Evolutionary conservation across 208 protist genomes (phyloP).

Genomic region (Leishmania martiniquensis): DNA sequence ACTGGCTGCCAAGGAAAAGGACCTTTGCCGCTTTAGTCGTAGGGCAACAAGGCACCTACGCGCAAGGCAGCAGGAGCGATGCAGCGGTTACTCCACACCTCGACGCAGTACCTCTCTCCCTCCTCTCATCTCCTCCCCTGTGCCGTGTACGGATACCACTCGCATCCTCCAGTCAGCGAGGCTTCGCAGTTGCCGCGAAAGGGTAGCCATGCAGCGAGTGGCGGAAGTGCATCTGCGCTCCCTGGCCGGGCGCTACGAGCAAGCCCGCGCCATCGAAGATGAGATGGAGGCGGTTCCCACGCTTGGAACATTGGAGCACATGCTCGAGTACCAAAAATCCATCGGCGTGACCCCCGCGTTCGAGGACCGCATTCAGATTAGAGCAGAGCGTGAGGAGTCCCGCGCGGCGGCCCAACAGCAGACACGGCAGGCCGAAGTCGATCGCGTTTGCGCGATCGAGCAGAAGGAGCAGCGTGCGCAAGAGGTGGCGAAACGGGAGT

Average conservation of each 20-base stretch:
- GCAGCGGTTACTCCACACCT: neutral
- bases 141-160: neutral
- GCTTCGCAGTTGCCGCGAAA: conserved; percentile 3
- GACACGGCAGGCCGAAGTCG: neutral
- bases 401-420: neutral
- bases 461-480: neutral
- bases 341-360: conserved; percentile 10
- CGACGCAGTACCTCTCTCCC: neutral
- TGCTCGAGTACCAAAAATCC: conserved; percentile 18
- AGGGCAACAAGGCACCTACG: too few relatives aligned
- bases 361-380: conserved; percentile 11
- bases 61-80: neutral
- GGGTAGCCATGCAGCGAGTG: neutral
- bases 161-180: neutral
- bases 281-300: conserved; percentile 12
- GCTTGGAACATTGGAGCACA: conserved; percentile 19
- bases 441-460: neutral
- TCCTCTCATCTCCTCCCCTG: neutral
- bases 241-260: conserved; percentile 9
- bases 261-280: conserved; percentile 5
- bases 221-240: neutral
- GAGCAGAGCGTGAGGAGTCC: neutral
- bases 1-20: neutral
- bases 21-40: conserved; percentile 1
- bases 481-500: conserved; percentile 1